These are phyloP conservation scores for Termitomyces titanicus DNA, from an alignment of 768 basidiomycete species.

Conservation along the genomic window DNA sequence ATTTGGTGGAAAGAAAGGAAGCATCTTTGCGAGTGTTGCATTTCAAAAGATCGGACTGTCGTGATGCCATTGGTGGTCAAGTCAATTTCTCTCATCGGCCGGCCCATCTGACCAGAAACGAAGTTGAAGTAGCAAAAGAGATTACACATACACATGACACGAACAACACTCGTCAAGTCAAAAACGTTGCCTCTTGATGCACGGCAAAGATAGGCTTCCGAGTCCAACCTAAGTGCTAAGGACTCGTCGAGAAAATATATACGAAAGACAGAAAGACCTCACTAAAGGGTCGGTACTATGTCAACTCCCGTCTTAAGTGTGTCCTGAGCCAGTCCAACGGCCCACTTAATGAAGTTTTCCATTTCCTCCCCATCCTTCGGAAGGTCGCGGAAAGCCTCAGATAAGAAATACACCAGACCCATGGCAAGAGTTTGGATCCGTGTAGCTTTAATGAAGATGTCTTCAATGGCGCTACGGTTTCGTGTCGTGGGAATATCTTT, in stretches of 20 bases:
- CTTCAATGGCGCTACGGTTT: slow-evolving; percentile 64
- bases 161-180: too few species aligned
- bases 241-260: not conserved
- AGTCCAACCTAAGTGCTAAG: too few species aligned
- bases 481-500: slow-evolving; percentile 38
- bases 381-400: slow-evolving; percentile 32
- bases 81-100: not conserved
- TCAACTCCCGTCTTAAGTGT: slow-evolving; percentile 65
- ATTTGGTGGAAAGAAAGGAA: slow-evolving; percentile 78
- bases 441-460: slow-evolving; percentile 74
- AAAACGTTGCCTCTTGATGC: not conserved
- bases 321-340: slow-evolving; percentile 60
- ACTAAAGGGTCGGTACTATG: slow-evolving; percentile 34
- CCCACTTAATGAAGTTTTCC: slow-evolving; percentile 59
- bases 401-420: slow-evolving; percentile 73
- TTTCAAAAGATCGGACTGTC: slow-evolving; percentile 41
- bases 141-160: too few species aligned
- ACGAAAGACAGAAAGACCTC: not conserved
- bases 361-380: slow-evolving; percentile 28
- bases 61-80: not conserved
- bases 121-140: not conserved
- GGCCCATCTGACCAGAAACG: not conserved
- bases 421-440: slow-evolving; percentile 63
- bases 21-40: slow-evolving; percentile 65
- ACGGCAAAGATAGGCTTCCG: not conserved